Percentiles rank a stretch among this genome's conserved stretches.
Evolutionary conservation across 345 rosid genomes (phyloP).

Genomic region (Citrus maxima): DNA sequence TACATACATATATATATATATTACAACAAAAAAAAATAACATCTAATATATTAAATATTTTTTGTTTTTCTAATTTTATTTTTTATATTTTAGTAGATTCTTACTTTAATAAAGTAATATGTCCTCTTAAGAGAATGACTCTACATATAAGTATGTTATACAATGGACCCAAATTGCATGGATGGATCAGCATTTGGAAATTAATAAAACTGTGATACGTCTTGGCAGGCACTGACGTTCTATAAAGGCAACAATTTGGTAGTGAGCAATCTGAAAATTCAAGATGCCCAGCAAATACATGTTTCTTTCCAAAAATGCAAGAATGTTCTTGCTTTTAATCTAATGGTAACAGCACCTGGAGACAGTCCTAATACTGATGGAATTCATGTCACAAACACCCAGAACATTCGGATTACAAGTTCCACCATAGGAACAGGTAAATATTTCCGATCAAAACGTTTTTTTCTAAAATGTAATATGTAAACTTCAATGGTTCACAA

Average conservation of each 20-base stretch:
- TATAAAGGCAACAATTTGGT: constrained; percentile 43
- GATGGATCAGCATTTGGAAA: neutral
- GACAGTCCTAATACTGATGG: constrained; percentile 91
- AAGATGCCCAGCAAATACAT: constrained; percentile 74
- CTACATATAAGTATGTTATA: neutral
- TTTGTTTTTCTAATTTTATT: no score
- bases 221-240: constrained; percentile 69
- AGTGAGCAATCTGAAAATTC: constrained; percentile 47
- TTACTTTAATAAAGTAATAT: no score
- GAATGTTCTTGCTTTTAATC: constrained; percentile 46
- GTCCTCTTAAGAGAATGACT: no score
- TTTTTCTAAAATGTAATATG: no score
- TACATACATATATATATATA: no score
- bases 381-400: constrained; percentile 64
- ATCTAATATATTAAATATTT: no score
- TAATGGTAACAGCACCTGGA: constrained; percentile 49
- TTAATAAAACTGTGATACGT: neutral
- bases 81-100: no score
- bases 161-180: neutral
- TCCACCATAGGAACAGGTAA: constrained; percentile 67
- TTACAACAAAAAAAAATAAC: no score
- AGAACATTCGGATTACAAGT: constrained; percentile 51
- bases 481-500: neutral
- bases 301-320: constrained; percentile 50
- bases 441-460: no score